These are phyloP conservation scores for Paecilomyces niveus DNA, from an alignment of 2,329 filamentous ascomycete genomes.

Conservation along the genomic window DNA sequence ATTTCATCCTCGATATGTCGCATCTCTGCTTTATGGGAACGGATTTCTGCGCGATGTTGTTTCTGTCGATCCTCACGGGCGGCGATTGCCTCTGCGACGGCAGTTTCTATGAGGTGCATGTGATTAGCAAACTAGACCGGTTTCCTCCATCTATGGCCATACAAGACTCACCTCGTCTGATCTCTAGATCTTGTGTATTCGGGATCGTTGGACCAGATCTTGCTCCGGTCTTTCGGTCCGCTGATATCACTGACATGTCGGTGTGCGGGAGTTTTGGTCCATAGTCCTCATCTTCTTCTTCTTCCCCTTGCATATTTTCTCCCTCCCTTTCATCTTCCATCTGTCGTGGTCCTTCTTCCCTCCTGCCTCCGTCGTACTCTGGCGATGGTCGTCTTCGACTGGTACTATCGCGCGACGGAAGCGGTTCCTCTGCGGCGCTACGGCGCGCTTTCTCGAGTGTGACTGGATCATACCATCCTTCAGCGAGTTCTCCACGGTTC, in stretches of 20 bases:
- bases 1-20: conserved; percentile 58
- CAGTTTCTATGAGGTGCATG: conserved; percentile 16
- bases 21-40: conserved; percentile 31
- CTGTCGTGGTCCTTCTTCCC: conserved; percentile 5
- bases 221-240: conserved; percentile 12
- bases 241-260: conserved; percentile 14
- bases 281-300: conserved; percentile 47
- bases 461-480: conserved; percentile 87
- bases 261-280: conserved; percentile 46
- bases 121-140: background rate
- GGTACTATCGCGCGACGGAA: background rate
- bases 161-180: conserved; percentile 36
- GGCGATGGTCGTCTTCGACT: conserved; percentile 12
- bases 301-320: conserved; percentile 12
- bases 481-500: conserved; percentile 78
- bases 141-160: background rate
- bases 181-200: conserved; percentile 63
- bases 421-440: conserved; percentile 9
- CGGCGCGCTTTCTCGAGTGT: conserved; percentile 52
- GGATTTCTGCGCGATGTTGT: conserved; percentile 46
- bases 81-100: conserved; percentile 21
- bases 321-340: conserved; percentile 10
- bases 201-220: conserved; percentile 58
- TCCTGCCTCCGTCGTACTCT: conserved; percentile 11
- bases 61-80: conserved; percentile 20